Conservation (phyloP, 1,139 yeast genomes). For the Candida glucosophila region DNA sequence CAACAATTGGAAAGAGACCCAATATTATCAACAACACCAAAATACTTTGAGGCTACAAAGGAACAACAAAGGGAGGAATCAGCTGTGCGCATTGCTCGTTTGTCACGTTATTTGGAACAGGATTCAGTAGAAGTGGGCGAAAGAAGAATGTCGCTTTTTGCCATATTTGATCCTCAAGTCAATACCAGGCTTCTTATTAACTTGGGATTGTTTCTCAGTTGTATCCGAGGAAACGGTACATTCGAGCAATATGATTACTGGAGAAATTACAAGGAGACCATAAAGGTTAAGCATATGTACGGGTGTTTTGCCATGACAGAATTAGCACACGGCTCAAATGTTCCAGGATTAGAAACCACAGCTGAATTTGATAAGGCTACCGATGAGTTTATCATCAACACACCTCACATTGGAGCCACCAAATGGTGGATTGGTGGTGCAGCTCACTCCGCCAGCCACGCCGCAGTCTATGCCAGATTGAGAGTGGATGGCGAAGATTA, state of each 20-base stretch:
- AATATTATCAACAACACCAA: constrained; percentile 23
- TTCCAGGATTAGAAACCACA: constrained; percentile 38
- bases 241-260: constrained; percentile 31
- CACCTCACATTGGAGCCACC: constrained; percentile 43
- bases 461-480: constrained; percentile 35
- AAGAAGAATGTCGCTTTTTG: constrained; percentile 43
- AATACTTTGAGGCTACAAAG: constrained; percentile 30
- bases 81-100: constrained; percentile 27
- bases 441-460: constrained; percentile 42
- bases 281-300: constrained; percentile 27
- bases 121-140: constrained; percentile 29
- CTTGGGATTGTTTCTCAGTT: constrained; percentile 60
- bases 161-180: constrained; percentile 52
- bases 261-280: constrained; percentile 31
- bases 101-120: constrained; percentile 29
- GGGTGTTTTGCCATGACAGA: constrained; percentile 46
- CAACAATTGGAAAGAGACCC: constrained; percentile 40
- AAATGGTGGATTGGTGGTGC: constrained; percentile 50
- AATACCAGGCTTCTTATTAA: constrained; percentile 51
- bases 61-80: constrained; percentile 29
- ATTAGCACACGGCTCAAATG: constrained; percentile 42
- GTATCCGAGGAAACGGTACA: constrained; percentile 70
- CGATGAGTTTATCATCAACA: constrained; percentile 37
- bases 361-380: constrained; percentile 33
- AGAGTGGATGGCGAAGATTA: constrained; percentile 37